Base-by-base conservation (phyloP, 1,284 basidiomycete genomes). In the Sanguinoderma infundibulare region DNA sequence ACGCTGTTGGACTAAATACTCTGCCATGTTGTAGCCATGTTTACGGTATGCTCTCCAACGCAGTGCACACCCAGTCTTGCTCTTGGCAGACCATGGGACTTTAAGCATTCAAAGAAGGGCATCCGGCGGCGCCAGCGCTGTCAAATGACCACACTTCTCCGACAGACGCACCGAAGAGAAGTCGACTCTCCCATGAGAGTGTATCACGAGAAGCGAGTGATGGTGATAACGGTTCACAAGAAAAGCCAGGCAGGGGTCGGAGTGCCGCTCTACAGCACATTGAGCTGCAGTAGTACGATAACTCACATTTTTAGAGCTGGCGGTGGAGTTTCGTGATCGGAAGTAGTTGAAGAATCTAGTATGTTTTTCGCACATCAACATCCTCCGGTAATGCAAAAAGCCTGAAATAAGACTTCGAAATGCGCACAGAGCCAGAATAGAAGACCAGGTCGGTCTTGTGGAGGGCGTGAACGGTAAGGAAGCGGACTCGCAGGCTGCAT, bases 1-100 rank as follows among this genome's bases (percentile, higher is more conserved):
- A 44, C 42, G 22, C 26, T 44, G 42, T 44, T 5, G 8, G n/a
- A 14, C 42, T 62, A 58, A 62, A 59, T 53, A 54, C 34, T n/a
- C 35, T n/a, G 32, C 26, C 46, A 50, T 14, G 17, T 26, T 20
- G 20, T n/a, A 50, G 44, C n/a, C 30, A 26, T 42, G 35, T 39
- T 56, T 39, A 38, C 46, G 55, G 35, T n/a, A 35, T n/a, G 46
- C 34, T 24, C 22, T n/a, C 2, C 36, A 22, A n/a, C 22, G 32
- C 15, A 20, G 8, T 24, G 7, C 24, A 17, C 24, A 20, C 34
- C 22, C 17, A 14, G 30, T 15, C 6, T 15, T 15, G 20, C 39
- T 58, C n/a, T 32, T 22, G 38, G n/a, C 4, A 20, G 40, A 20
- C 40, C 57, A 58, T 58, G 57, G 17, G 57, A 51, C 51, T 30